A percentile compares a stretch with the other conserved stretches of the same genome.
Evolutionary conservation across 768 basidiomycete species (phyloP).

Genomic region (Podaxis sp.): DNA sequence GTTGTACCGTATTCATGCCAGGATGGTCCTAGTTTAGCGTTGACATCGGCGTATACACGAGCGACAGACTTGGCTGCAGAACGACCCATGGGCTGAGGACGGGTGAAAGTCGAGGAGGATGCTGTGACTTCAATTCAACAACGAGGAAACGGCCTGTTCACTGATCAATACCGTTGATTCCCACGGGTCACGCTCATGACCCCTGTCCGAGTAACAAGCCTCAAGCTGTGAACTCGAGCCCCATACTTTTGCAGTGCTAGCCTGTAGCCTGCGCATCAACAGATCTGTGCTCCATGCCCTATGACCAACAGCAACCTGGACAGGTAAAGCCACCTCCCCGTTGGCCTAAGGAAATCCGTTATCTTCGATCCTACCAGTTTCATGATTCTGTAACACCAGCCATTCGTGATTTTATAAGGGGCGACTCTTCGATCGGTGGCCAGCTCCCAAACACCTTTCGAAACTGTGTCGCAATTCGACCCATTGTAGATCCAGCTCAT

Average conservation of each 20-base stretch:
- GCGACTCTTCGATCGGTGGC: constrained; percentile 17
- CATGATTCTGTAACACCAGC: constrained; percentile 26
- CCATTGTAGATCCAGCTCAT: constrained; percentile 56
- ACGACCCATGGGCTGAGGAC: constrained; percentile 56
- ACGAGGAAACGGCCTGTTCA: constrained; percentile 16
- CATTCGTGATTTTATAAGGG: constrained; percentile 39
- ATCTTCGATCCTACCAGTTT: constrained; percentile 12
- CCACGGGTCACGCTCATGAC: constrained; percentile 23
- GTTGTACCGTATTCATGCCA: constrained; percentile 94
- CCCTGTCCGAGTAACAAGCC: not conserved
- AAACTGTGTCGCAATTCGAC: constrained; percentile 51
- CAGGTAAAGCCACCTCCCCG: constrained; percentile 2
- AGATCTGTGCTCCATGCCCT: not conserved
- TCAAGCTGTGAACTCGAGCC: not conserved
- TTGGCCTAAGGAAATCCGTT: constrained; percentile 9
- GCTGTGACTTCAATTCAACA: constrained; percentile 14
- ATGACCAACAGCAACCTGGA: not conserved
- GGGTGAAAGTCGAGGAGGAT: constrained; percentile 14
- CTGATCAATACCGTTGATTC: constrained; percentile 24
- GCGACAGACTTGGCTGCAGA: constrained; percentile 76
- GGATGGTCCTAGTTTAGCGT: constrained; percentile 79
- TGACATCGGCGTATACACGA: constrained; percentile 87
- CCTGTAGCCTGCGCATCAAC: not conserved
- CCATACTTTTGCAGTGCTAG: not conserved
- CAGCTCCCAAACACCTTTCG: constrained; percentile 19